Percentiles rank a stretch among this genome's conserved stretches.
phyloP scores from a whole-genome alignment of 257 asterid genomes.

The Apocynum venetum region DNA sequence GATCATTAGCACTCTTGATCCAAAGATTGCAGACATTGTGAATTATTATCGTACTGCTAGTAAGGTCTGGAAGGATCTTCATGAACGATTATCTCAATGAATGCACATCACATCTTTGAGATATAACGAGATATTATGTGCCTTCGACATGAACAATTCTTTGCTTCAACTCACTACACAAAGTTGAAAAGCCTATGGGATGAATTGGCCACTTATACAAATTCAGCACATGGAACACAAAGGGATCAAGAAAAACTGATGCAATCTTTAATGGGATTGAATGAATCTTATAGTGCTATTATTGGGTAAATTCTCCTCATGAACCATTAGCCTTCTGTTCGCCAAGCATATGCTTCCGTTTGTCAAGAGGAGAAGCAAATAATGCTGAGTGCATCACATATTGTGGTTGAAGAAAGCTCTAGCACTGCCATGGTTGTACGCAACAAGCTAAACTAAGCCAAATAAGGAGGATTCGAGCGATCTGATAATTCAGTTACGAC shows the following conservation, averaged over 20 bases:
- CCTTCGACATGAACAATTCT: background rate
- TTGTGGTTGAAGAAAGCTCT: too few species aligned
- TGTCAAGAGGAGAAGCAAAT: background rate
- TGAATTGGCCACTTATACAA: background rate
- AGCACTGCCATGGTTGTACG: background rate
- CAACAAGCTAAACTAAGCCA: background rate
- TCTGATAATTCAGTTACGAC: background rate
- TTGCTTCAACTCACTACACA: background rate
- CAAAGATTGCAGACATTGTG: background rate
- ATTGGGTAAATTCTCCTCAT: background rate
- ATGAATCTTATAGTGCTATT: background rate
- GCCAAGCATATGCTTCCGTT: background rate
- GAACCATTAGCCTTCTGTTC: background rate
- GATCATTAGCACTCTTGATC: background rate
- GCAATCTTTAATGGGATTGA: conserved; percentile 6
- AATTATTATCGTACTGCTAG: background rate
- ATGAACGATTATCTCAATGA: conserved; percentile 4
- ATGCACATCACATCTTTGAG: background rate
- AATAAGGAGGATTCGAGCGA: background rate
- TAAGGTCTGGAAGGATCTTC: background rate
- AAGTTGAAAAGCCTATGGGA: too few species aligned
- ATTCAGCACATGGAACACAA: background rate
- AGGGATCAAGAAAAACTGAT: background rate
- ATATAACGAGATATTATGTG: background rate
- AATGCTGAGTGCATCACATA: background rate